Evolutionary conservation across 1,139 yeast species (phyloP).

Genomic region (Taphrina wiesneri): DNA sequence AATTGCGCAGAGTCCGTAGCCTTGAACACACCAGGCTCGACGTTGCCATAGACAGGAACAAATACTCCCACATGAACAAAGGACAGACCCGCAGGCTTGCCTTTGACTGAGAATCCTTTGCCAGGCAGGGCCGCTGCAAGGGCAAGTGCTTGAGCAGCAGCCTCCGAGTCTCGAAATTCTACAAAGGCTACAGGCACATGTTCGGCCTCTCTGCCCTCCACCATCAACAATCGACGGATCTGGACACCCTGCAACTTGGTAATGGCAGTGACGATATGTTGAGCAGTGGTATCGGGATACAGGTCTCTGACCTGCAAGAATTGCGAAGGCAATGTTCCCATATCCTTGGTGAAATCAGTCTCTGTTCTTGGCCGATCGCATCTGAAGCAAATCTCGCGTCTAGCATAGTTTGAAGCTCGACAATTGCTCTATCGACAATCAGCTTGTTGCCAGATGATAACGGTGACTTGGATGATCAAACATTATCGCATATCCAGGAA

Average conservation of each 20-base stretch:
- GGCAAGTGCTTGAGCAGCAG: conserved; percentile 35
- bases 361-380: conserved; percentile 35
- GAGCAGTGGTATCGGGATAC: conserved; percentile 29
- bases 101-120: conserved; percentile 34
- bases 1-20: conserved; percentile 34
- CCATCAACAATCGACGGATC: conserved; percentile 36
- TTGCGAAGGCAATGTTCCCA: conserved; percentile 37
- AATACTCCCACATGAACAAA: conserved; percentile 40
- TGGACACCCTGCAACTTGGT: conserved; percentile 1
- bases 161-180: conserved; percentile 38
- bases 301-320: conserved; percentile 37
- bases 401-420: conserved; percentile 34
- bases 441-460: background rate
- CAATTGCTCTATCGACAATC: conserved; percentile 4
- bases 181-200: conserved; percentile 38
- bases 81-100: conserved; percentile 27
- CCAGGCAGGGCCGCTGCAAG: background rate
- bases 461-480: background rate
- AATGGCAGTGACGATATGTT: conserved; percentile 30
- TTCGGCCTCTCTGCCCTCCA: conserved; percentile 37
- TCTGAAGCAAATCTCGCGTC: conserved; percentile 36
- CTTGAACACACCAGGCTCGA: conserved; percentile 33
- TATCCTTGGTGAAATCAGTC: conserved; percentile 22
- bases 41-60: conserved; percentile 37
- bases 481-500: conserved; percentile 22